These are phyloP conservation scores for Suillus cothurnatus DNA, from an alignment of 768 basidiomycete genomes.

Conservation along the genomic window DNA sequence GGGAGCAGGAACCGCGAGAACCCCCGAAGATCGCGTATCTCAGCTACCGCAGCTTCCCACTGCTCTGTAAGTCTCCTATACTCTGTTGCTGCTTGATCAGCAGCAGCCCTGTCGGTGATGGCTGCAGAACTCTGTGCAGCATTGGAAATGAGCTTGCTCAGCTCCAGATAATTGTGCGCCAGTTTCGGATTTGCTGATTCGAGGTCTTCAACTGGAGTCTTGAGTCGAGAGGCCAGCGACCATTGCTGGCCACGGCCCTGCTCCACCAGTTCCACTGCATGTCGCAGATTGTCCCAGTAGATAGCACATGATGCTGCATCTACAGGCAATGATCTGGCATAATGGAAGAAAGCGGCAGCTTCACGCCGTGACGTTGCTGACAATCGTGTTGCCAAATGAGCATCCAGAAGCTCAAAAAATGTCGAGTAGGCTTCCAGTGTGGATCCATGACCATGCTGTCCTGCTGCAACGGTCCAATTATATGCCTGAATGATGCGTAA, in stretches of 20 bases:
- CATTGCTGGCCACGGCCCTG: slow-evolving; percentile 21
- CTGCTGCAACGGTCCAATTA: too few species aligned
- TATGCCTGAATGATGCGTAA: neutral
- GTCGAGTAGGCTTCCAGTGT: neutral
- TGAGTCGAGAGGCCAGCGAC: slow-evolving; percentile 28
- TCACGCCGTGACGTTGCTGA: neutral
- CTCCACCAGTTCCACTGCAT: slow-evolving; percentile 30
- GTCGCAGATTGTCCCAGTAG: neutral
- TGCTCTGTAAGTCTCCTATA: neutral
- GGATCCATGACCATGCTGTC: neutral
- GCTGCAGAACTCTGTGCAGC: slow-evolving; percentile 11
- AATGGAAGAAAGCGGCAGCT: neutral
- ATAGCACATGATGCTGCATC: slow-evolving; percentile 20
- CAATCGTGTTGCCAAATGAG: neutral
- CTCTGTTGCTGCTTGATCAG: neutral
- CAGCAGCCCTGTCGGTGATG: neutral
- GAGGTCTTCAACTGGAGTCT: slow-evolving; percentile 27
- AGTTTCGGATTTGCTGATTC: neutral
- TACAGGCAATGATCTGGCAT: neutral
- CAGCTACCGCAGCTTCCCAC: neutral
- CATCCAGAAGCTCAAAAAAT: neutral
- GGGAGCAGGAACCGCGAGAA: neutral
- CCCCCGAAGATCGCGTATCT: neutral
- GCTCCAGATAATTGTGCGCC: neutral
- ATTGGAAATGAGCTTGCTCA: neutral